phyloP scores from a whole-genome alignment of 2,329 filamentous ascomycete genomes.

The Trichophyton verrucosum region DNA sequence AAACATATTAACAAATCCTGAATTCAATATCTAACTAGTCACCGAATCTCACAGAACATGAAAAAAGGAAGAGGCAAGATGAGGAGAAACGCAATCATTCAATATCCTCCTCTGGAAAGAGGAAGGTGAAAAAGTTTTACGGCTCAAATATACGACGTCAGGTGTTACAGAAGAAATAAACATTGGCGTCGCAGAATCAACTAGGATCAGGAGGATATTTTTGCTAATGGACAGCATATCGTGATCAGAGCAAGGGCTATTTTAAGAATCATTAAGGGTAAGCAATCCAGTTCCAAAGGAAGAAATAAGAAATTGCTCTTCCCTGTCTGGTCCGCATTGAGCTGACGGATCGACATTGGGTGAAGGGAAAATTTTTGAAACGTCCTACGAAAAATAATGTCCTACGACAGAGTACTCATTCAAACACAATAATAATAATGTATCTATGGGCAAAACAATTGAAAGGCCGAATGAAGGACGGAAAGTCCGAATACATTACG shows the following conservation, averaged over 20 bases:
- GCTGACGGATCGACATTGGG: not conserved
- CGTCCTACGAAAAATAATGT: not conserved
- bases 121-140: not conserved
- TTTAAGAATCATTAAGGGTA: not conserved
- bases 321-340: not conserved
- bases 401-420: not conserved
- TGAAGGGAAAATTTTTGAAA: not conserved
- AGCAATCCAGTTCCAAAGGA: not conserved
- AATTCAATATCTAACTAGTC: not conserved
- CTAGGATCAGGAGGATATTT: not conserved
- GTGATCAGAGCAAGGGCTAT: constrained; percentile 3
- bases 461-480: not conserved
- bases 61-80: not conserved
- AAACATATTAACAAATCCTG: not conserved
- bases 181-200: not conserved
- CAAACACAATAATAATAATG: not conserved
- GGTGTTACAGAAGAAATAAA: constrained; percentile 5
- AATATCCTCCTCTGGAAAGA: not conserved
- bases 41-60: not conserved
- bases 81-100: not conserved
- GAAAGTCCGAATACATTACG: not conserved
- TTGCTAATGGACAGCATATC: not conserved
- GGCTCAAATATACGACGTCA: not conserved
- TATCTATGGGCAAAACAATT: not conserved
- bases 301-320: not conserved